Percentiles rank a stretch among this genome's conserved stretches.
Evolutionary conservation across 129 eudicot genomes (phyloP).

Genomic region (Artemisia annua): DNA sequence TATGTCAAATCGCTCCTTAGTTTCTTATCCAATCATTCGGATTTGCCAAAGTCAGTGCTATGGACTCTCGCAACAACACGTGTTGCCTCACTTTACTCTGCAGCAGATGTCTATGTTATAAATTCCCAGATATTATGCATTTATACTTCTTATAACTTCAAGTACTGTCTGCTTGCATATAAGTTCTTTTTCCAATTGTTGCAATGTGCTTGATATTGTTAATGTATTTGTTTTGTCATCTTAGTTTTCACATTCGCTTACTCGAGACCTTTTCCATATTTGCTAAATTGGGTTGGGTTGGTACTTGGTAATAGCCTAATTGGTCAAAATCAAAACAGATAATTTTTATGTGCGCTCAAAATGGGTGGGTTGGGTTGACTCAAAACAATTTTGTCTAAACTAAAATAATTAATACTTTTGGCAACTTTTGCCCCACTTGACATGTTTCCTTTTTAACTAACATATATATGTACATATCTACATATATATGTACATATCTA

Average conservation of each 20-base stretch:
- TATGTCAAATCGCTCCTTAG: slow-evolving; percentile 73
- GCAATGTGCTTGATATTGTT: neutral
- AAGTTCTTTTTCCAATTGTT: too few relatives aligned
- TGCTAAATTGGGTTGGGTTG: neutral
- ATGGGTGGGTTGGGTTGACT: too few relatives aligned
- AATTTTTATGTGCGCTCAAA: too few relatives aligned
- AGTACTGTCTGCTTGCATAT: neutral
- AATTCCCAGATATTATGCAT: slow-evolving; percentile 71
- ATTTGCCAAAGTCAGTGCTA: slow-evolving; percentile 60
- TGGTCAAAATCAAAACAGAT: too few relatives aligned
- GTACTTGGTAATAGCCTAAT: too few relatives aligned
- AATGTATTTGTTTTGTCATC: neutral
- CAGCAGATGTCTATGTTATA: slow-evolving; percentile 91
- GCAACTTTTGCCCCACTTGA: neutral
- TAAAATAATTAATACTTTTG: neutral
- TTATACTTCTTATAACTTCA: neutral
- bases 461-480: too few relatives aligned
- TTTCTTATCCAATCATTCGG: slow-evolving; percentile 53
- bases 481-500: too few relatives aligned
- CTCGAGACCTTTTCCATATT: neutral
- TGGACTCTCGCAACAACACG: slow-evolving; percentile 98
- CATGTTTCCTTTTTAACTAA: neutral
- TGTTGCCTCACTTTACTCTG: slow-evolving; percentile 93
- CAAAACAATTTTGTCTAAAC: too few relatives aligned
- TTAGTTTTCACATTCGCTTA: neutral